A percentile compares a stretch with the other conserved stretches of the same genome.
These are phyloP conservation scores for Trichopus zeylanicus DNA, from an alignment of 116 monocot species.

Conservation along the genomic window DNA sequence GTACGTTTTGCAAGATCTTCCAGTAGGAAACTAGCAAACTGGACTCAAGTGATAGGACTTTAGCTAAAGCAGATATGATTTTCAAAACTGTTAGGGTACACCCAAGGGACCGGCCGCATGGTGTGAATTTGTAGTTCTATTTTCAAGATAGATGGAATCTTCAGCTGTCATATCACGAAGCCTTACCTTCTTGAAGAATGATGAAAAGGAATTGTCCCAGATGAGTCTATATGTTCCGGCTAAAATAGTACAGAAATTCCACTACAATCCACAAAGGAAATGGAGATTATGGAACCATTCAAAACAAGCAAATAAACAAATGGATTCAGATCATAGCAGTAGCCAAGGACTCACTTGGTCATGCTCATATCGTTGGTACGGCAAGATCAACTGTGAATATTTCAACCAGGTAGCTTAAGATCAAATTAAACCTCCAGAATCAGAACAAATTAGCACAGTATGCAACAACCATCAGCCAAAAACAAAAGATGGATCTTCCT, in stretches of 20 bases:
- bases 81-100: too few species aligned
- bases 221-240: constrained; percentile 83
- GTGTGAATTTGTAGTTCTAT: too few species aligned
- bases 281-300: background rate
- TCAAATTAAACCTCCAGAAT: too few species aligned
- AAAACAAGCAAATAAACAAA: background rate
- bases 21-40: too few species aligned
- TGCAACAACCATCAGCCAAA: too few species aligned
- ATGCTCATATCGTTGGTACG: constrained; percentile 70
- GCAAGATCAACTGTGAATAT: constrained; percentile 71
- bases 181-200: constrained; percentile 88
- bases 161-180: background rate
- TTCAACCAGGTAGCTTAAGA: too few species aligned
- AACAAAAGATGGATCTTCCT: background rate
- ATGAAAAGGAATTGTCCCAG: constrained; percentile 97
- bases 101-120: too few species aligned
- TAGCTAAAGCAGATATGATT: too few species aligned
- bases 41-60: too few species aligned
- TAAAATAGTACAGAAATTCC: constrained; percentile 83
- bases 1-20: too few species aligned
- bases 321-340: background rate
- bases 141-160: too few species aligned
- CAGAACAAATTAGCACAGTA: too few species aligned
- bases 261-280: constrained; percentile 37
- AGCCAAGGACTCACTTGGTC: constrained; percentile 60